Base-by-base conservation (phyloP, 2,329 filamentous ascomycete species). In the Exserohilum rostratum region DNA sequence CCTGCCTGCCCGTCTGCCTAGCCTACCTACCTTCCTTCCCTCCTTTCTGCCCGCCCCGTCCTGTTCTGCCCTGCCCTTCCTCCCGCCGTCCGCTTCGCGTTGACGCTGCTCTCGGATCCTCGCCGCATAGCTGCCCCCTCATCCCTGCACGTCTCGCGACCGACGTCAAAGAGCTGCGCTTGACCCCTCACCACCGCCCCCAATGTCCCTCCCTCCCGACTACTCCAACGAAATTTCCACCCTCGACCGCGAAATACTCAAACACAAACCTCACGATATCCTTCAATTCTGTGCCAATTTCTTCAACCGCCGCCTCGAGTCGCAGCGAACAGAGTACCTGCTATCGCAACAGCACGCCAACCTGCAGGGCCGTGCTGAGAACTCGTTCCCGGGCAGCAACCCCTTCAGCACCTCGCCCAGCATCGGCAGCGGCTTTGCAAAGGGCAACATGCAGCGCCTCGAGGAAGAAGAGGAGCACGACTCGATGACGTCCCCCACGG, bases 381-480 rank as follows among this genome's bases (percentile, higher is more conserved):
- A 84, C 69, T 86, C 81, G 68, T 95, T 96, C 77, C 89, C 89
- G 54, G 91, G 90, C 75, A 82, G 80, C 76, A 95, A 93, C 76
- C 90, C 90, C 31, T 93, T 93, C 67, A 88, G 89, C 66, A 73
- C 71, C 38, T 68, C 71, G 43, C 72, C 74, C 64, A 74, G 69
- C 64, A 62, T 62, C 53, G 66, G 64, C 46, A 46, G 27, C 54
- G 79, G 78, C 60, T 78, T 80, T 60, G 80, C 78, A 66, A 74
- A 71, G 67, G 60, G 75, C 55, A 73, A 74, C 65, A 84, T 85
- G 76, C 83, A 83, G 59, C 85, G 90, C 58, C 87, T 93, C 54
- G 80, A 83, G 55, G 91, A 96, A 77, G 91, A 96, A 69, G 91
- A 96, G 48, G 90, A 93, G 74, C 87, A 85, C 70, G 90, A 93